Evolutionary conservation across 257 asterid genomes (phyloP).

Genomic region (Rehmannia glutinosa): DNA sequence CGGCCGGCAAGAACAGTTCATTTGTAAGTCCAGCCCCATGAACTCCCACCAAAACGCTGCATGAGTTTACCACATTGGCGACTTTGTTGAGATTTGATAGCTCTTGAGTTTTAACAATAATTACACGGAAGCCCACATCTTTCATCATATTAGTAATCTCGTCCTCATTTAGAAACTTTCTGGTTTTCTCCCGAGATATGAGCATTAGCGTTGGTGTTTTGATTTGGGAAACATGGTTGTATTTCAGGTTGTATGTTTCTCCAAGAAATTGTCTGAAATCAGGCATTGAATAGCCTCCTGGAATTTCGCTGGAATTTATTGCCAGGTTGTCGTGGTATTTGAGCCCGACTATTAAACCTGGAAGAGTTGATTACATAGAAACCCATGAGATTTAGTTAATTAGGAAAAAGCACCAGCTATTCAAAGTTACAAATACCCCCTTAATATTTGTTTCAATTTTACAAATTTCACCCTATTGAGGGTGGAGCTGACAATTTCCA

Average conservation of each 20-base stretch:
- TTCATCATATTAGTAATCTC: conserved; percentile 30
- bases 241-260: not conserved
- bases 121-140: conserved; percentile 39
- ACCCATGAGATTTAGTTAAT: no score
- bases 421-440: no score
- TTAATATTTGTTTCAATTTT: no score
- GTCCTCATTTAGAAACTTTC: conserved; percentile 36
- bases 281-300: conserved; percentile 12
- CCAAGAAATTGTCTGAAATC: conserved; percentile 8
- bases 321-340: conserved; percentile 44
- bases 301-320: not conserved
- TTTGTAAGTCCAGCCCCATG: conserved; percentile 68
- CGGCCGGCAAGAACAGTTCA: conserved; percentile 42
- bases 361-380: no score
- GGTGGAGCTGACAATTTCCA: no score
- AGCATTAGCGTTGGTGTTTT: conserved; percentile 39
- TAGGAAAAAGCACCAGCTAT: no score
- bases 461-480: no score
- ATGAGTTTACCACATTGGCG: conserved; percentile 35
- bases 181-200: conserved; percentile 40
- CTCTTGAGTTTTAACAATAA: conserved; percentile 24
- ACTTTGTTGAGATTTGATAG: conserved; percentile 41
- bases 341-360: conserved; percentile 36
- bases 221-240: not conserved
- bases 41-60: conserved; percentile 54